Conservation (phyloP, 2,329 filamentous ascomycete species). For the Xylariaceae sp. region DNA sequence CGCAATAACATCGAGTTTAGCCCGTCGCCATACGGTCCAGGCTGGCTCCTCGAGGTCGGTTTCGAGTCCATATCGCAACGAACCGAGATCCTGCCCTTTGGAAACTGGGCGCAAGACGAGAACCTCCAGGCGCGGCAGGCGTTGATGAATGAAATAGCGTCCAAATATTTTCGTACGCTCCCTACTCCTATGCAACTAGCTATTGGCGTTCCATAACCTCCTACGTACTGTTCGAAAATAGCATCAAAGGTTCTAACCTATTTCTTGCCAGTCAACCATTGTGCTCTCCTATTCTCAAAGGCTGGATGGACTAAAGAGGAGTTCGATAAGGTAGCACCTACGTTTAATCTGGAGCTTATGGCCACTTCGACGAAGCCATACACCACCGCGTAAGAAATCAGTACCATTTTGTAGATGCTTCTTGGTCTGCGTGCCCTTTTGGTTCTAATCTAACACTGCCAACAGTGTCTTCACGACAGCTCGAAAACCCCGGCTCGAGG, state of each 20-base stretch:
- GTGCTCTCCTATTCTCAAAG: slow-evolving; percentile 24
- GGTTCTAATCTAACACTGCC: slow-evolving; percentile 6
- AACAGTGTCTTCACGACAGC: slow-evolving; percentile 28
- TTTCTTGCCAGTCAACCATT: slow-evolving; percentile 18
- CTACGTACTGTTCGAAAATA: background rate
- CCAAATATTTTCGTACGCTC: slow-evolving; percentile 31
- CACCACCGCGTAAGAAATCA: slow-evolving; percentile 23
- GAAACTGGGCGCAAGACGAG: slow-evolving; percentile 38
- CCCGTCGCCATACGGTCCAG: slow-evolving; percentile 34
- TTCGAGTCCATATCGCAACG: slow-evolving; percentile 39
- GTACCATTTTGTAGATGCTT: too few relatives aligned
- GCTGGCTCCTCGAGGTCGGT: slow-evolving; percentile 35
- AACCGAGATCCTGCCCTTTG: slow-evolving; percentile 40
- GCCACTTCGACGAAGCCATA: slow-evolving; percentile 21
- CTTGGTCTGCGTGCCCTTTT: too few relatives aligned
- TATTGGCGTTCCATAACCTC: background rate
- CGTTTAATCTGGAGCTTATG: slow-evolving; percentile 21
- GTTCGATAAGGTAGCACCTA: slow-evolving; percentile 22
- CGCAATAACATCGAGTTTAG: slow-evolving; percentile 38
- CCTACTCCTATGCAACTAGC: background rate
- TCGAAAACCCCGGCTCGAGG: slow-evolving; percentile 23
- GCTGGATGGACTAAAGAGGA: slow-evolving; percentile 25
- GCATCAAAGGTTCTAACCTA: background rate
- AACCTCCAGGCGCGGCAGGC: slow-evolving; percentile 36
- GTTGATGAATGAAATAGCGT: slow-evolving; percentile 35